A percentile compares a stretch with the other conserved stretches of the same genome.
phyloP scores from a whole-genome alignment of 2,329 filamentous ascomycete genomes.

The Berkeleyomyces rouxiae region DNA sequence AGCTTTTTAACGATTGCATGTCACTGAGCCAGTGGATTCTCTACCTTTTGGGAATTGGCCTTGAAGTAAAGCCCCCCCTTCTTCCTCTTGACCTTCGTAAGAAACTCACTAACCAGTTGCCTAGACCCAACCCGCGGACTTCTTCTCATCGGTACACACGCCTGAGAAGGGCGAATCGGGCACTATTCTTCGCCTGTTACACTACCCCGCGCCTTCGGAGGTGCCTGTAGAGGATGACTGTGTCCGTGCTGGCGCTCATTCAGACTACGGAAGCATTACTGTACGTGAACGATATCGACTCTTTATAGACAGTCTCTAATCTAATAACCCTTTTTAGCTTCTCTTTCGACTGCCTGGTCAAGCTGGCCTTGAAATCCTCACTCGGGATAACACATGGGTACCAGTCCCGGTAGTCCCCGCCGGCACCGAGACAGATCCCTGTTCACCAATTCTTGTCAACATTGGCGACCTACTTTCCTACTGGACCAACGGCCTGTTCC shows the following conservation, averaged over 20 bases:
- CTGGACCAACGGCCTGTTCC: conserved; percentile 80
- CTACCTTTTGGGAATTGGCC: conserved; percentile 58
- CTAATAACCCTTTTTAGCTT: conserved; percentile 21
- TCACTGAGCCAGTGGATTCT: conserved; percentile 57
- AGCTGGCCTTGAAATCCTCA: conserved; percentile 70
- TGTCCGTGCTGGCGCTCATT: conserved; percentile 79
- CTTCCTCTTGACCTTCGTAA: neutral
- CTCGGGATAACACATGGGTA: conserved; percentile 37
- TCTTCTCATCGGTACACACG: conserved; percentile 38
- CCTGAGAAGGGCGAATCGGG: conserved; percentile 30
- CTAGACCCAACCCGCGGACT: conserved; percentile 28
- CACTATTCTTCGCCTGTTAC: conserved; percentile 52
- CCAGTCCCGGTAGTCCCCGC: conserved; percentile 51
- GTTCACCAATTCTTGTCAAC: conserved; percentile 67
- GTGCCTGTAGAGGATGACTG: conserved; percentile 20
- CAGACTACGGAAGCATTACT: conserved; percentile 61
- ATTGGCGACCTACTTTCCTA: conserved; percentile 56
- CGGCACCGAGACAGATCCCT: conserved; percentile 38
- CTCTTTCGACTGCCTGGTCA: conserved; percentile 78
- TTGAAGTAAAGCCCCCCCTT: conserved; percentile 34
- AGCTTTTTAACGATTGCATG: conserved; percentile 57
- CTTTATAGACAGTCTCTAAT: neutral
- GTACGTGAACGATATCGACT: conserved; percentile 5
- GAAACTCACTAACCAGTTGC: conserved; percentile 17
- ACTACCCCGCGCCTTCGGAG: conserved; percentile 42